These are phyloP conservation scores for Gracilaria domingensis DNA, from an alignment of 23 red algal genomes.

Conservation along the genomic window DNA sequence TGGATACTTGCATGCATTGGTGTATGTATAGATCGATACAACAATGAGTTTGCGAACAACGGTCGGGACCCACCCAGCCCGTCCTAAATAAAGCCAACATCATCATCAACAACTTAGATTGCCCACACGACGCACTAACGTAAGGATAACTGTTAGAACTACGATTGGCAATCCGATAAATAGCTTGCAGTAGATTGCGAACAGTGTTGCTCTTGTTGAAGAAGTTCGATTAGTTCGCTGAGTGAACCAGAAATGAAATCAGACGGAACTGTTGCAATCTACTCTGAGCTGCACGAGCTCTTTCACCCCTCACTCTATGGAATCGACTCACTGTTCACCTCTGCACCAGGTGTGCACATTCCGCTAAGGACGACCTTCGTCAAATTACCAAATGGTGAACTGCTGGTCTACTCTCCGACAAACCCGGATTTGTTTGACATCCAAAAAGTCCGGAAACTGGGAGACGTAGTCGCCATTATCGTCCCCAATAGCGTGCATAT, in stretches of 20 bases:
- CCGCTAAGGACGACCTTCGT: constrained; percentile 31
- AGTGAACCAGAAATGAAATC: neutral
- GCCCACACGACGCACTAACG: too few relatives aligned
- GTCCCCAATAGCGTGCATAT: constrained; percentile 35
- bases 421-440: constrained; percentile 3
- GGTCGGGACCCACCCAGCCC: too few relatives aligned
- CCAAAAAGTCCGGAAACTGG: neutral
- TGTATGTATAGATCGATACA: too few relatives aligned
- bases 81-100: too few relatives aligned
- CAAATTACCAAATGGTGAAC: constrained; percentile 1
- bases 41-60: too few relatives aligned
- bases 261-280: neutral
- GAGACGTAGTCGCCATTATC: constrained; percentile 11
- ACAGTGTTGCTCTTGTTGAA: too few relatives aligned
- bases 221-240: too few relatives aligned
- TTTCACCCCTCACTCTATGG: neutral
- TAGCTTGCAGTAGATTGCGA: too few relatives aligned
- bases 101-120: too few relatives aligned
- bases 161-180: too few relatives aligned
- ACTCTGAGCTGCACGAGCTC: constrained; percentile 1
- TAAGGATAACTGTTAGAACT: too few relatives aligned
- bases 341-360: neutral
- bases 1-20: too few relatives aligned
- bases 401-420: constrained; percentile 43
- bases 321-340: neutral